A percentile compares a stretch with the other conserved stretches of the same genome.
These are phyloP conservation scores for Epichloe uncinata DNA, from an alignment of 2,329 filamentous ascomycete species.

Conservation along the genomic window DNA sequence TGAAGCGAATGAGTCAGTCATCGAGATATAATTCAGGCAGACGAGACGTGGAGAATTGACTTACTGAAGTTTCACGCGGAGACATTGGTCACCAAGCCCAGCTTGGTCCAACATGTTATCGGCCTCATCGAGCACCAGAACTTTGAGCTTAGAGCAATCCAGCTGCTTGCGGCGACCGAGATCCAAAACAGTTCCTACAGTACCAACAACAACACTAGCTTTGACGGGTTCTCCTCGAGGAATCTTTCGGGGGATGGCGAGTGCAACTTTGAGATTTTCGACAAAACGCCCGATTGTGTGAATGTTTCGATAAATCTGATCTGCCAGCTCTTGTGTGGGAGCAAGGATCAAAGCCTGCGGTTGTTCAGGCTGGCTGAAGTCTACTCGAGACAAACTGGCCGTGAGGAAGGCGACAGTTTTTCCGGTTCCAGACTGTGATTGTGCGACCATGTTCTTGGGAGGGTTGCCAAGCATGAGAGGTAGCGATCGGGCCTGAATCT, in stretches of 20 bases:
- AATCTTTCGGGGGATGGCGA: constrained; percentile 64
- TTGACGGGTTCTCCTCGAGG: constrained; percentile 55
- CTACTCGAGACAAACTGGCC: constrained; percentile 77
- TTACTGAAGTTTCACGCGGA: constrained; percentile 65
- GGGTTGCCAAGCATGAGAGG: constrained; percentile 79
- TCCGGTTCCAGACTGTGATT: constrained; percentile 97
- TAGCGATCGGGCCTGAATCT: constrained; percentile 91
- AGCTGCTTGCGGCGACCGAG: constrained; percentile 66
- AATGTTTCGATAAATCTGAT: constrained; percentile 84
- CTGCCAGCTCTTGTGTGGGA: constrained; percentile 85
- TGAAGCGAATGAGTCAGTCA: constrained; percentile 16
- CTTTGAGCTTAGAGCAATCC: constrained; percentile 56
- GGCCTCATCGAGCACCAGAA: constrained; percentile 89
- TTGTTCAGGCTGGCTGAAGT: constrained; percentile 50
- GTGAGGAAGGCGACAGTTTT: constrained; percentile 96
- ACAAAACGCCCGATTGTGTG: constrained; percentile 75
- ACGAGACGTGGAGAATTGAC: background rate
- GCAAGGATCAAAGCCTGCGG: constrained; percentile 85
- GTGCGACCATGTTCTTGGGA: constrained; percentile 88
- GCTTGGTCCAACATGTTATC: constrained; percentile 98
- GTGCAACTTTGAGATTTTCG: constrained; percentile 58
- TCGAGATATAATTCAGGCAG: background rate
- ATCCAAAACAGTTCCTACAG: constrained; percentile 85
- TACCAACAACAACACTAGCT: constrained; percentile 78
- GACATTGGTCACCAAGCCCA: constrained; percentile 88